Evolutionary conservation across 2,329 filamentous ascomycete genomes (phyloP), one percentile per base, ranked within the genome.

Genomic region (Botryotinia calthae): DNA sequence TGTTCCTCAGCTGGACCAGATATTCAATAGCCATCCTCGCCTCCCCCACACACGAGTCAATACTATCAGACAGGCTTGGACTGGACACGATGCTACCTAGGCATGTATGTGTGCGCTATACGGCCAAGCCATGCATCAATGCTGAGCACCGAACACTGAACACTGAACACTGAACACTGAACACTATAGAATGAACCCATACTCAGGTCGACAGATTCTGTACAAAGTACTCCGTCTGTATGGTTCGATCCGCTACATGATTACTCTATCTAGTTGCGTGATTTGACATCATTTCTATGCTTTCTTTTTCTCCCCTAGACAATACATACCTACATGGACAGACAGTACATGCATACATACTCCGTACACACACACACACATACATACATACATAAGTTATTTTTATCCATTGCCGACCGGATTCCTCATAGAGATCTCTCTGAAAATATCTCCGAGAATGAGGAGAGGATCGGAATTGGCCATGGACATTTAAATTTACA

Each of bases 31-130:
- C n/a, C 2, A 20, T 16, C 44, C 44, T 65, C 44, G 44, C 44
- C 31, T 65, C 37, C 59, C 48, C 37, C 59, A 63, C 37, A 42
- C 59, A 42, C 59, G 59, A 63, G 59, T 63, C 59, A 63, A 63
- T 42, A 54, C 51, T 16, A 54, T 25, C 46, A 48, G 46, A 48
- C 25, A 42, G 40, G 12, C 10, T 25, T n/a, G 20, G 46, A 20
- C 25, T 48, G 46, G 8, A 48, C 4, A 12, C 46, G 46, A 48
- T 25, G 10, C 22, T 9, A 46, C 44, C 44, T 10, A 10, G 44
- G 44, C 9, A 9, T 9, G 18, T 46, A 7, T 46, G 44, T 14
- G 40, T 42, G 40, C 4, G 8, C 44, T 46, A 20, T 22, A 9
- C 20, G 4, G 44, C 44, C 8, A 46, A 3, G 44, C 44, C 8